Evolutionary conservation across 257 asterid species (phyloP).

Genomic region (Linderniella brevidens): DNA sequence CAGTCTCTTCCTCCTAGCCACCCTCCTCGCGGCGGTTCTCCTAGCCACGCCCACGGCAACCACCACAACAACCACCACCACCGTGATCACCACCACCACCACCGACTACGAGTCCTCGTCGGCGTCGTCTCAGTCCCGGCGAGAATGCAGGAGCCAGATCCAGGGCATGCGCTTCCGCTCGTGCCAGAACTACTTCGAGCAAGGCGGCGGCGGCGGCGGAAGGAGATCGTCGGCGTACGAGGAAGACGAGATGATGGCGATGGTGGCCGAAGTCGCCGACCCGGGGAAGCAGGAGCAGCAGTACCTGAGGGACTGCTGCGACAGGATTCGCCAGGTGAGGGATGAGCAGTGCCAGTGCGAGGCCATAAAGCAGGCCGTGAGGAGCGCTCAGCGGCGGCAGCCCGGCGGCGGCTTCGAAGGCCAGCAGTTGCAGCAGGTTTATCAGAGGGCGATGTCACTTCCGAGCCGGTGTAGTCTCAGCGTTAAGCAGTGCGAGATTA

Average conservation of each 20-base stretch:
- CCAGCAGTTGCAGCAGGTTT: not conserved
- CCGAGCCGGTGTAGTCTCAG: not conserved
- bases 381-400: constrained; percentile 3
- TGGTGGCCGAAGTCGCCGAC: not conserved
- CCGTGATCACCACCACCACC: not conserved
- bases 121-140: too few relatives aligned
- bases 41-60: not conserved
- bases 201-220: not conserved
- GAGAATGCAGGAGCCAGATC: not conserved
- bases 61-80: not conserved
- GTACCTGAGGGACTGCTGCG: constrained; percentile 3
- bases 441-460: not conserved
- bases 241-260: not conserved
- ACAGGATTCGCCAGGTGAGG: not conserved
- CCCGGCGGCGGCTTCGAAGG: not conserved
- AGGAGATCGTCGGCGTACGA: not conserved
- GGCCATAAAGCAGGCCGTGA: not conserved
- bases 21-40: not conserved
- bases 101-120: not conserved
- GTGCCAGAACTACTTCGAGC: constrained; percentile 1
- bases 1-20: not conserved
- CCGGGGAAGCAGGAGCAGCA: not conserved
- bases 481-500: not conserved
- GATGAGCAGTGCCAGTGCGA: constrained; percentile 7
- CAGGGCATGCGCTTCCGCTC: not conserved